These are phyloP conservation scores for Hansfordia pulvinata DNA, from an alignment of 2,329 filamentous ascomycete species.

Conservation along the genomic window DNA sequence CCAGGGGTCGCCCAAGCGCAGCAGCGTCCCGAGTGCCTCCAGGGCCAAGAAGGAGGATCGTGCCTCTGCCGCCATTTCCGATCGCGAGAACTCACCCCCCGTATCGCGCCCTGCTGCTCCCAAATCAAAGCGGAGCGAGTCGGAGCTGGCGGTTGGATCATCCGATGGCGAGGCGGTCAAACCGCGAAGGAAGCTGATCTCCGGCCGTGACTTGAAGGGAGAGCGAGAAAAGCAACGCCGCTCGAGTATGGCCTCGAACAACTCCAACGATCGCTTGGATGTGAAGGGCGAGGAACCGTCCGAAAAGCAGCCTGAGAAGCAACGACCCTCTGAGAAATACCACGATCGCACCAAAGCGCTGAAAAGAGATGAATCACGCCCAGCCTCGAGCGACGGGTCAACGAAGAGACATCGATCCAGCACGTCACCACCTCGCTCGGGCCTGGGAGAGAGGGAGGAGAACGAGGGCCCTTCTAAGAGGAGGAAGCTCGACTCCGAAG, in stretches of 20 bases:
- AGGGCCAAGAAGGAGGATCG: slow-evolving; percentile 42
- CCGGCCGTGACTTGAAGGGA: slow-evolving; percentile 46
- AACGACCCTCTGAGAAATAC: slow-evolving; percentile 35
- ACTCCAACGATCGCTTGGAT: slow-evolving; percentile 19
- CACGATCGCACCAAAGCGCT: slow-evolving; percentile 46
- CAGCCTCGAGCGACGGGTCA: slow-evolving; percentile 36
- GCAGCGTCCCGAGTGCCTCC: too few relatives aligned
- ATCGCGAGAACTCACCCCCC: slow-evolving; percentile 38
- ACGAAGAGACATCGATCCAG: slow-evolving; percentile 47
- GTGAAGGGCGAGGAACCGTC: slow-evolving; percentile 31
- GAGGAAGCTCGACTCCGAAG: slow-evolving; percentile 41
- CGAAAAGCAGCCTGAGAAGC: slow-evolving; percentile 33
- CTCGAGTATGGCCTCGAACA: slow-evolving; percentile 41
- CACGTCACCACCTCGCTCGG: slow-evolving; percentile 41
- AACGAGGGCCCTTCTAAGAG: slow-evolving; percentile 38
- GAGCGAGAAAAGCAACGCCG: slow-evolving; percentile 45
- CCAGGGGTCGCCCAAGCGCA: slow-evolving; percentile 32
- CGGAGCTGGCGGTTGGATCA: slow-evolving; percentile 35
- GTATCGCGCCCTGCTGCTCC: slow-evolving; percentile 26
- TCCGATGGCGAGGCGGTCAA: slow-evolving; percentile 45
- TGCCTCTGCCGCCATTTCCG: slow-evolving; percentile 30
- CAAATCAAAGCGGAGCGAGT: slow-evolving; percentile 39
- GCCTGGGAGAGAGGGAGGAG: slow-evolving; percentile 37
- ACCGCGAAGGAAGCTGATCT: slow-evolving; percentile 48
- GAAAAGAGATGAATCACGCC: slow-evolving; percentile 47